These are phyloP conservation scores for Selaginella tamariscina DNA, from an alignment of 75 land plant genomes.

Conservation along the genomic window DNA sequence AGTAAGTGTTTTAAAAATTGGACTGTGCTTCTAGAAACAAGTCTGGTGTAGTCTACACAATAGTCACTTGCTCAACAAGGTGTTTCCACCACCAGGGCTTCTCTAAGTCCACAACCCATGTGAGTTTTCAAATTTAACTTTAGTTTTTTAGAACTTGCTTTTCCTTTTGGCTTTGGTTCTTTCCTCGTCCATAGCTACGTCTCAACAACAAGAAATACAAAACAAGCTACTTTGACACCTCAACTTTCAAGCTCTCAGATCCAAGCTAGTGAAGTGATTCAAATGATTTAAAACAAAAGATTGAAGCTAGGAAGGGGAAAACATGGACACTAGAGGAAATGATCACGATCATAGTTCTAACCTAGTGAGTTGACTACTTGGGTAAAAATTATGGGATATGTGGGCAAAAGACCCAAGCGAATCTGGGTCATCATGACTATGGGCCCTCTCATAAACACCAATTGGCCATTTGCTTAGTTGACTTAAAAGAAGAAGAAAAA, in stretches of 20 bases:
- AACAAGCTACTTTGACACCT: not conserved
- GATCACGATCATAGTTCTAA: no score
- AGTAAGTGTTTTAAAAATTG: not conserved
- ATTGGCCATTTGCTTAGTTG: no score
- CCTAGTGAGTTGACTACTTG: no score
- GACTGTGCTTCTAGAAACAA: not conserved
- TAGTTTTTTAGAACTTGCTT: not conserved
- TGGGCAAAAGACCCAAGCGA: no score
- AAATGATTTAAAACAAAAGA: not conserved
- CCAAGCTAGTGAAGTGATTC: not conserved
- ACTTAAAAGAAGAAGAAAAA: no score
- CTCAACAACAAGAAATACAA: not conserved
- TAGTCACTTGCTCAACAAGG: not conserved
- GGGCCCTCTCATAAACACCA: no score
- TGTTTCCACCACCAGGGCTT: not conserved
- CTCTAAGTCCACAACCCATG: not conserved
- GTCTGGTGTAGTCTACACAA: not conserved
- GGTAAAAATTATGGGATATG: no score
- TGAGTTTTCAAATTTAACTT: not conserved
- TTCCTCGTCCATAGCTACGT: not conserved
- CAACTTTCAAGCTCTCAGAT: not conserved
- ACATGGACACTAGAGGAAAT: not conserved
- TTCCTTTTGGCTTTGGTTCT: slow-evolving; percentile 1
- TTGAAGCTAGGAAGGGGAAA: not conserved
- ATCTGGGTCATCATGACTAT: no score